These are phyloP conservation scores for cucumber (Cucumis sativus) DNA, from an alignment of 306 rosid species.

Conservation along the genomic window Cucumber_9930_V3 NC_026655.2:2853001-2853500, in stretches of 20 bases:
- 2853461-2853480: conserved; percentile 23
- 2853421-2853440: conserved; percentile 29
- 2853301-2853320: conserved; percentile 29
- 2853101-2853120: background rate
- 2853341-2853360: background rate
- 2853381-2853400: conserved; percentile 17
- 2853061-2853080: conserved; percentile 3
- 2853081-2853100: background rate
- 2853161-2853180: background rate
- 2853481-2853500: background rate
- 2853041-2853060: conserved; percentile 92
- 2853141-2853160: background rate
- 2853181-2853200: conserved; percentile 71
- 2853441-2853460: conserved; percentile 31
- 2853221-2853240: conserved; percentile 67
- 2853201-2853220: conserved; percentile 82
- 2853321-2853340: background rate
- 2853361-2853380: conserved; percentile 12
- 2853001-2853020: conserved; percentile 32
- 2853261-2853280: conserved; percentile 30
- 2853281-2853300: conserved; percentile 45
- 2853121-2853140: background rate
- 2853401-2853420: conserved; percentile 18
- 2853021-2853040: conserved; percentile 91
- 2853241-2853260: conserved; percentile 77